Evolutionary conservation across 1,139 yeast genomes (phyloP), one percentile per base, ranked within the genome.

Genomic region (Kurtzmaniella quercitrusa): DNA sequence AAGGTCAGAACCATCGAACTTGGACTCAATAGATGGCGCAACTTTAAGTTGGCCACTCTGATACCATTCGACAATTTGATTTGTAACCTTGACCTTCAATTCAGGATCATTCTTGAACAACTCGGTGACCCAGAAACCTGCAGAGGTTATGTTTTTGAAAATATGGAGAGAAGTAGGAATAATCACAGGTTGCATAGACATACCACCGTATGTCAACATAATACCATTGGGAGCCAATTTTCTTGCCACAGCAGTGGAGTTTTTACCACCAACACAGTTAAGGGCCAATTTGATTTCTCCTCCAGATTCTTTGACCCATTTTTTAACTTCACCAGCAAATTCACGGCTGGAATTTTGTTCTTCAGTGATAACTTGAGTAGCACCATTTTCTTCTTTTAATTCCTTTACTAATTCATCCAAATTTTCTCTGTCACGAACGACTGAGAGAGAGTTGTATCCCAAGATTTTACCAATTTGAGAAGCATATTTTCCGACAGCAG

Each of bases 401-500:
- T 83, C 83, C 9, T 70, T 62, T 44, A 74, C 75, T 45, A 89
- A 69, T 40, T 73, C 80, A 15, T 82, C 84, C 42, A 91, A 71
- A 53, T 89, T 75, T 26, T 82, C 84, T 52, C 98, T 78, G 55
- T 88, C 88, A 61, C 99, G 81, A 40, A 94, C 85, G 39, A 93
- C 94, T 48, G 88, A 84, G 52, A 94, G 76, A 12, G 96, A 87
- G 55, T 88, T 88, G 59, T 82, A 63, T 1, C 96, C 96, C 61
- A 85, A 73, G 36, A 83, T 67, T 50, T 78, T 77, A 30, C 88
- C 96, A 45, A 94, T 78, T 63, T 93, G 99, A 40, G 89, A 75
- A 5, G 96, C 98, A 51, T 87, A 84, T 53, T 89, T 82, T n/a
- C 97, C 96, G 11, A 93, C 98, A 18, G 95, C 95, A 6, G 96